Evolutionary conservation across 2,329 filamentous ascomycete species (phyloP).

Genomic region (Trichoderma afroharzianum): DNA sequence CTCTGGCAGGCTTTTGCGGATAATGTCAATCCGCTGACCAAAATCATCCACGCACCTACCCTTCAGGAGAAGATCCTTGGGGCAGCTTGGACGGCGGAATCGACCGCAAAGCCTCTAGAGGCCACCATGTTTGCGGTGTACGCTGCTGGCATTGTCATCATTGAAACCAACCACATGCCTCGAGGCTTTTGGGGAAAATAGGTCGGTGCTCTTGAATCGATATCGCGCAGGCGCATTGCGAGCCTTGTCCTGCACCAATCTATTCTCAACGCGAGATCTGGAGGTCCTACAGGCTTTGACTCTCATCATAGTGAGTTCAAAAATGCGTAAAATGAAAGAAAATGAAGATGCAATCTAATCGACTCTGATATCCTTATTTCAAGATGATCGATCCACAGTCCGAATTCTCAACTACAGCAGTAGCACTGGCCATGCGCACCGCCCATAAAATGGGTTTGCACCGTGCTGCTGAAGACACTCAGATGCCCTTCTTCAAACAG

Average conservation of each 20-base stretch:
- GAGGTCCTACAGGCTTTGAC: conserved; percentile 50
- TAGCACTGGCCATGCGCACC: conserved; percentile 59
- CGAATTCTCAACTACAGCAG: conserved; percentile 56
- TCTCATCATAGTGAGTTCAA: conserved; percentile 48
- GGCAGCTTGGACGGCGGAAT: conserved; percentile 52
- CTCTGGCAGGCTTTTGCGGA: conserved; percentile 74
- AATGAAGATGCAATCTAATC: background rate
- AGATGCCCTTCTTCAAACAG: conserved; percentile 58
- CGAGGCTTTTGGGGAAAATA: conserved; percentile 36
- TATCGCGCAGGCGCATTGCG: conserved; percentile 54
- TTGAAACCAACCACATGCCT: conserved; percentile 53
- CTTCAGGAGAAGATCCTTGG: conserved; percentile 63
- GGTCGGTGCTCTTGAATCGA: conserved; percentile 39
- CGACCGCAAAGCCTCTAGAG: conserved; percentile 55
- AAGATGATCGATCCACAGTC: conserved; percentile 17
- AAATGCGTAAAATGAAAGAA: background rate
- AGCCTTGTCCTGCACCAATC: conserved; percentile 35
- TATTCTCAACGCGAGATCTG: background rate
- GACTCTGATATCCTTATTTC: background rate
- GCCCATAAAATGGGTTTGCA: conserved; percentile 66
- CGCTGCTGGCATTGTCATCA: conserved; percentile 54
- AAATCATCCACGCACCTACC: conserved; percentile 68
- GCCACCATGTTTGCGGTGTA: conserved; percentile 65
- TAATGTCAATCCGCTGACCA: conserved; percentile 70
- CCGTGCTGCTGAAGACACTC: conserved; percentile 55